Conservation (phyloP, 2,329 filamentous ascomycete species). For the Purpureocillium lavendulum region DNA sequence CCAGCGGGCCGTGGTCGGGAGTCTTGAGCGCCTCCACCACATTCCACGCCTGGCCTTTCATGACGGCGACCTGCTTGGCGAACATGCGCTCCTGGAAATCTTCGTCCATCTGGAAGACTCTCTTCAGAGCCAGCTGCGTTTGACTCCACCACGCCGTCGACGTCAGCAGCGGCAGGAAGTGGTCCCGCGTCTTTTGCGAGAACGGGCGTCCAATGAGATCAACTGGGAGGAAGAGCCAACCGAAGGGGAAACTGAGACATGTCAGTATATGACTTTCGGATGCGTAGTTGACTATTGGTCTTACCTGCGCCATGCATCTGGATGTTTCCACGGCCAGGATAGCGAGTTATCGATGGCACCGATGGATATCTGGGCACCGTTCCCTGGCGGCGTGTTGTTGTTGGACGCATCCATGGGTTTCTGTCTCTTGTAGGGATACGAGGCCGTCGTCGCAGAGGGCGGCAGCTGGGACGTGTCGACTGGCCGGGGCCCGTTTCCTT, state of each 20-base stretch:
- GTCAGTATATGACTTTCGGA: conserved; percentile 15
- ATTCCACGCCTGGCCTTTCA: conserved; percentile 99
- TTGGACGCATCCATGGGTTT: conserved; percentile 77
- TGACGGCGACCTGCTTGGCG: conserved; percentile 93
- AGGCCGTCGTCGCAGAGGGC: conserved; percentile 30
- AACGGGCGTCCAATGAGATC: conserved; percentile 95
- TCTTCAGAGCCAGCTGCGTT: conserved; percentile 77
- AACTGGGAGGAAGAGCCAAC: conserved; percentile 95
- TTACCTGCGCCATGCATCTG: conserved; percentile 69
- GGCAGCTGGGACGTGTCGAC: conserved; percentile 41
- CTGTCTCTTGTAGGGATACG: conserved; percentile 66
- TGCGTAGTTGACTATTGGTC: too few relatives aligned
- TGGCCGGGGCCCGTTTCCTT: conserved; percentile 48
- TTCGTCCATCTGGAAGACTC: conserved; percentile 82
- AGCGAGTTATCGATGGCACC: conserved; percentile 97
- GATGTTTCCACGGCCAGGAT: conserved; percentile 99
- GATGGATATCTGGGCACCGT: conserved; percentile 58
- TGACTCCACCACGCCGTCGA: conserved; percentile 97
- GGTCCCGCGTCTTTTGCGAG: conserved; percentile 83
- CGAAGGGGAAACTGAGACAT: conserved; percentile 80
- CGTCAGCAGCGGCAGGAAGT: conserved; percentile 92
- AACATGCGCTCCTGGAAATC: conserved; percentile 99
- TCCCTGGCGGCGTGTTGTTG: conserved; percentile 32
- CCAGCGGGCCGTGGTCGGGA: conserved; percentile 82
- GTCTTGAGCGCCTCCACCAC: conserved; percentile 96